These are phyloP conservation scores for Juncus inflexus DNA, from an alignment of 176 grass and related monocot species.

Conservation along the genomic window DNA sequence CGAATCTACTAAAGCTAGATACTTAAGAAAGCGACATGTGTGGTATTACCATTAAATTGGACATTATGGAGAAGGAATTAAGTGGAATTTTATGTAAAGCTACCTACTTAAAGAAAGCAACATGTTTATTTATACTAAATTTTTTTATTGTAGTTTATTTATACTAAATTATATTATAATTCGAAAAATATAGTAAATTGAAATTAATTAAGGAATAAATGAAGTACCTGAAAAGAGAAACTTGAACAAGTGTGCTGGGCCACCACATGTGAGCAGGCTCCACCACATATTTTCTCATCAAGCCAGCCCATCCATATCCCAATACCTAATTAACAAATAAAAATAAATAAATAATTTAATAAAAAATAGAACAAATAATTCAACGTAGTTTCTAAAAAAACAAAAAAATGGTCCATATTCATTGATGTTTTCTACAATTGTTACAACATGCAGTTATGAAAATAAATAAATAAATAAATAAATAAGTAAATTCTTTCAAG, in stretches of 20 bases:
- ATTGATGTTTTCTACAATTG: not conserved
- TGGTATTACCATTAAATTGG: no score
- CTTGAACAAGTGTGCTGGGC: conserved; percentile 63
- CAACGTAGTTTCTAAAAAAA: no score
- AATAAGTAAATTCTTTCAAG: no score
- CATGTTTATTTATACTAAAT: not conserved
- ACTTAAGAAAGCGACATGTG: not conserved
- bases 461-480: not conserved
- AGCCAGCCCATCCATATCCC: conserved; percentile 89
- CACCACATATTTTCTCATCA: conserved; percentile 91
- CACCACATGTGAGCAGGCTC: conserved; percentile 98
- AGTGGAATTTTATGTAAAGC: not conserved
- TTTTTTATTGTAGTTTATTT: not conserved
- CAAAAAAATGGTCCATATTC: not conserved
- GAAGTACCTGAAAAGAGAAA: conserved; percentile 70
- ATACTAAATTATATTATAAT: not conserved
- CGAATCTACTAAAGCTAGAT: not conserved
- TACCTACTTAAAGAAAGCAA: not conserved
- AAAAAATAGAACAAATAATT: not conserved
- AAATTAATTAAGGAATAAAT: not conserved
- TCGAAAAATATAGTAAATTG: not conserved
- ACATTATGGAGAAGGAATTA: not conserved
- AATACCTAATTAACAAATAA: conserved; percentile 29
- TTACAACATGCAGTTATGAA: not conserved
- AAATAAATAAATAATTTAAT: not conserved